A percentile compares a stretch with the other conserved stretches of the same genome.
Evolutionary conservation across 2,329 filamentous ascomycete genomes (phyloP).

Genomic region (Claviceps sorghi): DNA sequence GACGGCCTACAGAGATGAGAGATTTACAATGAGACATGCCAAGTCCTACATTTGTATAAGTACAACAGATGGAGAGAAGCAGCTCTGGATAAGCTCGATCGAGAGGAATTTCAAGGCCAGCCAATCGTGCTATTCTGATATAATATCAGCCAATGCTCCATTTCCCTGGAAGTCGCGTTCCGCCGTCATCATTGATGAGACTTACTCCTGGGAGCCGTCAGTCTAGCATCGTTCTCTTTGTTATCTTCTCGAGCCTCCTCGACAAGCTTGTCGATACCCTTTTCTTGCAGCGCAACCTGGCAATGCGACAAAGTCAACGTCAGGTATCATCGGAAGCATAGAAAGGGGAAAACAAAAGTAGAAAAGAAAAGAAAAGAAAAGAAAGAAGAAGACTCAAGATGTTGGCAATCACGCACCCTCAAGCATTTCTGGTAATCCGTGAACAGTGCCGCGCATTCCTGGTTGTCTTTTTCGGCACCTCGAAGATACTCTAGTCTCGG

Average conservation of each 20-base stretch:
- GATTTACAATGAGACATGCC: background rate
- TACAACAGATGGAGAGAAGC: background rate
- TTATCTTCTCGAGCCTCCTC: constrained; percentile 83
- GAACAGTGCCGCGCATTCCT: constrained; percentile 75
- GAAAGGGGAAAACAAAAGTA: too few relatives aligned
- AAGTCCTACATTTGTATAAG: background rate
- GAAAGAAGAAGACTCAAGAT: background rate
- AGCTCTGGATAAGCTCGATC: background rate
- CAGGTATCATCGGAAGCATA: background rate
- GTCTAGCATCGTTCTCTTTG: constrained; percentile 62
- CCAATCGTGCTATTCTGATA: background rate
- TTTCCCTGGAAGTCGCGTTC: background rate
- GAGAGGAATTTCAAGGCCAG: background rate
- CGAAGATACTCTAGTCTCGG: constrained; percentile 62
- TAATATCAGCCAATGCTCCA: background rate
- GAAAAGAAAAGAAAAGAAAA: background rate
- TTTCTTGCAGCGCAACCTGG: constrained; percentile 71
- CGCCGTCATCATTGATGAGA: background rate
- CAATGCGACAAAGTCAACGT: constrained; percentile 2
- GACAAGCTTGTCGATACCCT: constrained; percentile 84
- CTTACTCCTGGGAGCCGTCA: constrained; percentile 29
- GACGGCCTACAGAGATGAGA: background rate
- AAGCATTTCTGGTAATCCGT: constrained; percentile 80
- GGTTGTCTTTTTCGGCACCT: constrained; percentile 64
- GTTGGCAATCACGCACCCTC: constrained; percentile 36